Conservation (phyloP, 129 eudicot species). For the Calendula officinalis region DNA sequence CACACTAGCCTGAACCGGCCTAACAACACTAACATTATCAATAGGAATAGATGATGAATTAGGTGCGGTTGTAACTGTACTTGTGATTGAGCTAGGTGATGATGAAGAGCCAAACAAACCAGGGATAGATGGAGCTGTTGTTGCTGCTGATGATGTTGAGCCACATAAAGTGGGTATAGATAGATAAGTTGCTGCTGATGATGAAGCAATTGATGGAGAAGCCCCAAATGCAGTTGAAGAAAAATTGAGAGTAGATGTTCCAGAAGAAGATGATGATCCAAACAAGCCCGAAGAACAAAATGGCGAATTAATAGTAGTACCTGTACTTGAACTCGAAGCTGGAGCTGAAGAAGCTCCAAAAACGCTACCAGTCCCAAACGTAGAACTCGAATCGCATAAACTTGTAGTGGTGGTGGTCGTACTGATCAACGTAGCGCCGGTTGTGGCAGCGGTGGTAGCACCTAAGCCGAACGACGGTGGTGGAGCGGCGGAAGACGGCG, state of each 20-base stretch:
- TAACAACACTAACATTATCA: too few relatives aligned
- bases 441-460: slow-evolving; percentile 31
- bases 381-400: slow-evolving; percentile 32
- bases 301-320: slow-evolving; percentile 20
- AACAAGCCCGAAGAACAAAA: slow-evolving; percentile 8
- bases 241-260: slow-evolving; percentile 7
- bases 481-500: too few relatives aligned
- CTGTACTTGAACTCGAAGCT: slow-evolving; percentile 14
- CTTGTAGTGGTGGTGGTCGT: slow-evolving; percentile 5
- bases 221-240: slow-evolving; percentile 29
- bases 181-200: slow-evolving; percentile 15
- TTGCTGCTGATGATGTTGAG: neutral
- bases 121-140: too few relatives aligned
- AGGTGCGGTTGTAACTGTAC: too few relatives aligned
- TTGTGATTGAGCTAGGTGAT: too few relatives aligned
- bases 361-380: slow-evolving; percentile 7
- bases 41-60: slow-evolving; percentile 3
- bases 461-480: slow-evolving; percentile 5
- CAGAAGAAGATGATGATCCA: slow-evolving; percentile 32
- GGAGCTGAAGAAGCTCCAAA: too few relatives aligned
- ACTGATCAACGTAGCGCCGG: slow-evolving; percentile 19
- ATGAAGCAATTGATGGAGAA: slow-evolving; percentile 20
- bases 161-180: slow-evolving; percentile 20
- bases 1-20: too few relatives aligned
- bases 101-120: too few relatives aligned